Conservation (phyloP, 1,284 basidiomycete genomes). For the Ganoderma leucocontextum region DNA sequence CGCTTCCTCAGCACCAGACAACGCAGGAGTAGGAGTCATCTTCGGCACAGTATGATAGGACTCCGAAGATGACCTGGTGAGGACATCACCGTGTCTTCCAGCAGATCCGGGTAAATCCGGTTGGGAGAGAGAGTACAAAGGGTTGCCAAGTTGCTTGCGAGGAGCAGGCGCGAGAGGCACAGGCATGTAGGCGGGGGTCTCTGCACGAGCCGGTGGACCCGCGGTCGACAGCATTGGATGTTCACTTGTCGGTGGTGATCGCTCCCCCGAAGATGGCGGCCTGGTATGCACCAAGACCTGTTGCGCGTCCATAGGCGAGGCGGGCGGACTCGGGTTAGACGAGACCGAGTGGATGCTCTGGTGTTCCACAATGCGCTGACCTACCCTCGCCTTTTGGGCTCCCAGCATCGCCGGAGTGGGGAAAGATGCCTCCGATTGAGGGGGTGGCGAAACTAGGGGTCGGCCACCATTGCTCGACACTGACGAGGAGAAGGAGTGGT, state of each 20-base stretch:
- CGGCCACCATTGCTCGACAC: constrained; percentile 29
- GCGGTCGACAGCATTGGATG: constrained; percentile 26
- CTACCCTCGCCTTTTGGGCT: constrained; percentile 31
- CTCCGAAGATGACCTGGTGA: constrained; percentile 25
- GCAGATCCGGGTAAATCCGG: constrained; percentile 51
- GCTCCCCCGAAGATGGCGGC: constrained; percentile 38
- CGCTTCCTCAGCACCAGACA: constrained; percentile 32
- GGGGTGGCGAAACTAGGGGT: constrained; percentile 32
- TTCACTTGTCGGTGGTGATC: constrained; percentile 24
- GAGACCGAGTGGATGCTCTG: constrained; percentile 25
- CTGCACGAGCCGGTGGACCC: constrained; percentile 47
- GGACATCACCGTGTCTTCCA: constrained; percentile 20
- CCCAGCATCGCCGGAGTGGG: constrained; percentile 26
- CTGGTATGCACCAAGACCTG: constrained; percentile 35
- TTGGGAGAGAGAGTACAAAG: constrained; percentile 63
- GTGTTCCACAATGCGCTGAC: constrained; percentile 41
- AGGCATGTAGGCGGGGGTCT: constrained; percentile 63
- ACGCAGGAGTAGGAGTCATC: constrained; percentile 36
- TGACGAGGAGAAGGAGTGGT: constrained; percentile 44
- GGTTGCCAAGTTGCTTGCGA: constrained; percentile 55
- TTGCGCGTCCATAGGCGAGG: constrained; percentile 28
- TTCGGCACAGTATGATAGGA: constrained; percentile 36
- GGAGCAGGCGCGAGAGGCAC: constrained; percentile 70
- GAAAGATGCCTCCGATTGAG: constrained; percentile 28
- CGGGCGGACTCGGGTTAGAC: constrained; percentile 24